Conservation (phyloP, 495 filamentous ascomycete genomes). For the Acidiella bohemica region DNA sequence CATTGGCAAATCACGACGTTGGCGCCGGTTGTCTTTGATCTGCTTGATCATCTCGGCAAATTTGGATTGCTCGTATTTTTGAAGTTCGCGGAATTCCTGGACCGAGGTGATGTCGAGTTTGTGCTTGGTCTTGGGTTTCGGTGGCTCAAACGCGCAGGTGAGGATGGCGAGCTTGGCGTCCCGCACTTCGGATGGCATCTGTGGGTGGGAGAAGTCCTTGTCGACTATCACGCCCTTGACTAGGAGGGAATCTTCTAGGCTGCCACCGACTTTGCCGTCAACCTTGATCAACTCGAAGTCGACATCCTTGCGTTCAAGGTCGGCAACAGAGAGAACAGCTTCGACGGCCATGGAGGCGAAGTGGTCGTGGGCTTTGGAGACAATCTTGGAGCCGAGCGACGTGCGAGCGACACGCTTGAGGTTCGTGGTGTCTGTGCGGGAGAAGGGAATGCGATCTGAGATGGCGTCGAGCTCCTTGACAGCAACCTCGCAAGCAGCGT, state of each 20-base stretch:
- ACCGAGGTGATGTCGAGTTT: constrained; percentile 96
- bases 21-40: constrained; percentile 91
- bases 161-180: constrained; percentile 96
- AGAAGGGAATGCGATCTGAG: constrained; percentile 80
- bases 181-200: constrained; percentile 88
- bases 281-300: constrained; percentile 99
- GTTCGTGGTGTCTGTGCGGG: constrained; percentile 60
- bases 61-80: constrained; percentile 87
- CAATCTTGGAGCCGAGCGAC: constrained; percentile 96
- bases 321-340: constrained; percentile 90
- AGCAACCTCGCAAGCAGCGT: constrained; percentile 92
- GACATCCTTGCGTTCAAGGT: constrained; percentile 91
- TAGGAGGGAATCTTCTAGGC: constrained; percentile 86
- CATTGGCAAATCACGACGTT: constrained; percentile 98
- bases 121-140: constrained; percentile 99
- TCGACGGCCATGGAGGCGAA: constrained; percentile 96
- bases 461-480: constrained; percentile 84
- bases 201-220: constrained; percentile 99
- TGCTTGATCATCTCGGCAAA: constrained; percentile 98
- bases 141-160: constrained; percentile 97
- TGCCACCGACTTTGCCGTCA: constrained; percentile 90
- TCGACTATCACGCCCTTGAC: constrained; percentile 97
- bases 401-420: constrained; percentile 89
- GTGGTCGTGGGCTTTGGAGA: constrained; percentile 96
- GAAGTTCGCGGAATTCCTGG: constrained; percentile 93